Evolutionary conservation across 2,329 filamentous ascomycete genomes (phyloP).

Genomic region (Fusarium sp.): DNA sequence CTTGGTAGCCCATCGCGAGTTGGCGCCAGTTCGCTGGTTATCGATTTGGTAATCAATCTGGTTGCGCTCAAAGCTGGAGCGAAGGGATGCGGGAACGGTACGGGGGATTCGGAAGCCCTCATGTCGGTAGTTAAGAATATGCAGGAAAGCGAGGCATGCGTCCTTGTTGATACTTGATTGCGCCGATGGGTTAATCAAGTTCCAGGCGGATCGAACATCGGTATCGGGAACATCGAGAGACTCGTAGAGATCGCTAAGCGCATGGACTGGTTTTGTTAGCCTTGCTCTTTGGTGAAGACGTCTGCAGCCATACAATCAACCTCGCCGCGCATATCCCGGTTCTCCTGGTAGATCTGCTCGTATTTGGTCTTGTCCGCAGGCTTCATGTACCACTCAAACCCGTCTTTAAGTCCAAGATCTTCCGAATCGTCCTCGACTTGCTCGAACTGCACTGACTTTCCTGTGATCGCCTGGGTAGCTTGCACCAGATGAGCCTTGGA

Average conservation of each 20-base stretch:
- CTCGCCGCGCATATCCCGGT: conserved; percentile 87
- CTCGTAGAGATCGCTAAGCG: conserved; percentile 86
- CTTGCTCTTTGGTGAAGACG: neutral
- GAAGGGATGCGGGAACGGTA: conserved; percentile 88
- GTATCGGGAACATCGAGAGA: conserved; percentile 78
- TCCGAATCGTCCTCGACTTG: conserved; percentile 86
- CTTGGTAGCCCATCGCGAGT: conserved; percentile 82
- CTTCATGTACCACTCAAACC: conserved; percentile 99
- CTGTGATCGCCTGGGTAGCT: conserved; percentile 81
- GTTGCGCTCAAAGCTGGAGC: conserved; percentile 92
- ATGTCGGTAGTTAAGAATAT: conserved; percentile 95
- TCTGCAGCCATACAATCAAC: conserved; percentile 71
- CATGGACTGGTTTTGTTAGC: conserved; percentile 66
- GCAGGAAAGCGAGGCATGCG: conserved; percentile 91
- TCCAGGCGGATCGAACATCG: conserved; percentile 94
- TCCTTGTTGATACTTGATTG: conserved; percentile 90
- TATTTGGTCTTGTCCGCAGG: conserved; percentile 92
- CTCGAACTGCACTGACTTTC: conserved; percentile 85
- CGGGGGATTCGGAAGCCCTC: conserved; percentile 95
- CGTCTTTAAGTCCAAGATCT: conserved; percentile 86
- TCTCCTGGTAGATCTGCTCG: conserved; percentile 96
- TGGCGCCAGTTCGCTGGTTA: conserved; percentile 71
- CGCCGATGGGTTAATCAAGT: conserved; percentile 93
- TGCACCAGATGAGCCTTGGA: conserved; percentile 92
- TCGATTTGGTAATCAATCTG: conserved; percentile 97